Base-by-base conservation (phyloP, 2,329 filamentous ascomycete species). In the Penicillium sp. region DNA sequence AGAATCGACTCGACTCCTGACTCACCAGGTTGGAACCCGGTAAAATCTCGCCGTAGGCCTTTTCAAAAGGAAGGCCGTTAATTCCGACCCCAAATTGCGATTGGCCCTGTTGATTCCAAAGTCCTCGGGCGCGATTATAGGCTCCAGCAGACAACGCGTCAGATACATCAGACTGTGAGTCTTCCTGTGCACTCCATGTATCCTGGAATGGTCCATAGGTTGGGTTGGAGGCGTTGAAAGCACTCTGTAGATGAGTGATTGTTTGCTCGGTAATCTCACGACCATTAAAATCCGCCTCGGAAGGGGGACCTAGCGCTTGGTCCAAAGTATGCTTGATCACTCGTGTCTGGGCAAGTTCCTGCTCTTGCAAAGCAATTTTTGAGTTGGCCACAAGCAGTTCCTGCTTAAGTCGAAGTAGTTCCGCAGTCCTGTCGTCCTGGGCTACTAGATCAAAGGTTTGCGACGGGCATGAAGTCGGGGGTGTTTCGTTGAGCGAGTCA, bases 301-400 rank as follows among this genome's bases (percentile, higher is more conserved):
- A 77, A 5, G 75, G 69, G 42, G 76, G 68, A 10, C 74, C 74
- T 49, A 79, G 68, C 36, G 72, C 71, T 53, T 81, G 77, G 44
- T 81, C 77, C 50, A 82, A 67, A 14, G 79, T 81, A 51, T 80
- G 76, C 54, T 78, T 78, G 41, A 79, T 77, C 34, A 79, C 74
- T 28, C 77, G 76, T 9, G 73, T 77, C 54, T 80, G 77, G 34
- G 77, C 75, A 42, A 81, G 68, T 60, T 82, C 78, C 45, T 80
- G 73, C 46, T 80, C 77, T 63, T 81, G 79, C 43, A 77, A 68
- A 40, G 75, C 74, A 56, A 82, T 76, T 50, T 76, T 75, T 41
- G 76, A 74, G 47, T 75, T 77, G 19, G 78, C 77, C 39, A 69
- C 71, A 41, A 75, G 68, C 14, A 83, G 67, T 55, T 82, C 76